Base-by-base conservation (phyloP, 345 rosid genomes). In the Brassica incana region DNA sequence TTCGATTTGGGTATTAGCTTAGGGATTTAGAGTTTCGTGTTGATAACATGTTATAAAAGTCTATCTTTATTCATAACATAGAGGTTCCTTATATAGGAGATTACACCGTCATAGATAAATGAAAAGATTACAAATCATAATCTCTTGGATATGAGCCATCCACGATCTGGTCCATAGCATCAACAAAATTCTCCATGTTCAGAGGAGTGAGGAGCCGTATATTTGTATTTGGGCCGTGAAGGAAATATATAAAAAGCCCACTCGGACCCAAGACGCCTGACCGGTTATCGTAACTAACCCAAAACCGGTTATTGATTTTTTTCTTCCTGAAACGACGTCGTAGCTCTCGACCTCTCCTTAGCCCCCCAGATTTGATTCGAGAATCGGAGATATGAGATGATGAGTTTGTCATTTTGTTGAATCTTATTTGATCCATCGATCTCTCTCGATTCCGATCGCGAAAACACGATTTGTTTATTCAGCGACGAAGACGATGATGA, bases 391-490 rank as follows among this genome's bases (percentile, higher is more conserved):
- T 27, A 69, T 69, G 30, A 27, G 3, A 38, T 38, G 45, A 69
- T 75, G 83, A 75, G 76, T 63, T 50, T 76, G 77, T 58, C 65
- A 33, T 66, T 18, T 65, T 23, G 52, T 71, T 76, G 43, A 27
- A 27, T 27, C 30, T 27, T 27, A 27, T 27, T 72, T 76, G 77
- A 81, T 71, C 69, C 62, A 16, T 75, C 72, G 20, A 64, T 15
- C 79, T 71, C 76, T 81, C 83, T 81, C 65, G 60, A 54, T 54
- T 54, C 58, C 54, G 76, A 80, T 69, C 68, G 75, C 65, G 48
- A 69, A 40, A 50, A 50, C 15, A n/a, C 8, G 15, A 50, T 50
- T 52, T 77, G 71, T 38, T 27, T 67, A 50, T 50, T 74, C 3
- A 73, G 45, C 60, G 71, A 45, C n/a, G 52, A 48, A 12, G 56